Conservation (phyloP, 2,329 filamentous ascomycete genomes). For the Colletotrichum karsti region DNA sequence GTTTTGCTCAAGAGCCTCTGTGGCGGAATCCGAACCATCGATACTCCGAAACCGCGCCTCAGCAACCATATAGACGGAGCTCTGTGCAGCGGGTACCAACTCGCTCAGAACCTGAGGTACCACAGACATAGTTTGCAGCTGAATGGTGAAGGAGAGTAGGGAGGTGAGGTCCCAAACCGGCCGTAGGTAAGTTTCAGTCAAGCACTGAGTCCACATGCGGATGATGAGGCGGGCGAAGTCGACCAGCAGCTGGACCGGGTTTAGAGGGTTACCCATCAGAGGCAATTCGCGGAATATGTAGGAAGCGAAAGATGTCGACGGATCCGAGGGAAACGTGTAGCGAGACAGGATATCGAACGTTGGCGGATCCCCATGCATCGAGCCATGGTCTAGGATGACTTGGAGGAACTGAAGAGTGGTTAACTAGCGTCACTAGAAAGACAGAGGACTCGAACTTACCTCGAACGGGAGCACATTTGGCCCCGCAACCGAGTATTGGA, state of each 20-base stretch:
- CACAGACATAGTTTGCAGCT: conserved; percentile 66
- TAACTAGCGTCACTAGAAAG: conserved; percentile 26
- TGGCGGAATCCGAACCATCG: conserved; percentile 43
- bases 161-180: conserved; percentile 74
- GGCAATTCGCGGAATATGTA: conserved; percentile 75
- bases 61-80: conserved; percentile 68
- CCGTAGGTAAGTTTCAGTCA: conserved; percentile 68
- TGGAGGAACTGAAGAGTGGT: conserved; percentile 60
- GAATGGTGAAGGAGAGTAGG: conserved; percentile 70
- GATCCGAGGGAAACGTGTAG: conserved; percentile 72
- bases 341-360: conserved; percentile 75
- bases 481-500: background rate
- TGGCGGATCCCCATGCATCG: conserved; percentile 62
- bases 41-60: conserved; percentile 62
- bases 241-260: conserved; percentile 64
- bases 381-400: conserved; percentile 70
- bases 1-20: conserved; percentile 52
- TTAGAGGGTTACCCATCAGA: conserved; percentile 56
- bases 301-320: conserved; percentile 68
- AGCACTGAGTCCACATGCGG: conserved; percentile 73
- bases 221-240: conserved; percentile 72
- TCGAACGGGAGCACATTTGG: conserved; percentile 47
- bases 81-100: conserved; percentile 63
- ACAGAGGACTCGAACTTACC: conserved; percentile 41
- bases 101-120: conserved; percentile 67